Evolutionary conservation across 805 yeast genomes (phyloP), one percentile per base, ranked within the genome.

Genomic region (Ogataea populi-albae): DNA sequence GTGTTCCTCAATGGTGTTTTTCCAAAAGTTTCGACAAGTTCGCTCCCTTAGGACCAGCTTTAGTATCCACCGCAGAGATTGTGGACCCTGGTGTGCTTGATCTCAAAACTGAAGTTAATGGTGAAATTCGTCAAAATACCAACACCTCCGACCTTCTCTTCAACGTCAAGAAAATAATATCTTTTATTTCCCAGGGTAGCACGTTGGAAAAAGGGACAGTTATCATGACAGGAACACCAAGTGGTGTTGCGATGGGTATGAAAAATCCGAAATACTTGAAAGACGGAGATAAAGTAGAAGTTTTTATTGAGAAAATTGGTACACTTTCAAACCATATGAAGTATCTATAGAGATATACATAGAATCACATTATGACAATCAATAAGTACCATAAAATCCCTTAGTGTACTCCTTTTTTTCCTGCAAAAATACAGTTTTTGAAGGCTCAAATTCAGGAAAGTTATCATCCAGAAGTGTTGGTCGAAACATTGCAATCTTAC

Each of bases 21-120:
- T 75, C 77, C 8, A 75, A 75, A 55, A 66, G 68, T 68, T 73
- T 69, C 45, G 81, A 75, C 39, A 68, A 69, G 4, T 75, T 71
- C 69, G 77, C 79, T 2, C 81, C 81, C 16, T 50, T 75, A 35
- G 81, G 80, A 3, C 81, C 81, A 4, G 71, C 69, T 6, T 60
- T 75, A 30, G 75, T 71, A 3, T 56, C 71, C 2, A 37, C 54
- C 2, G 44, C 54, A 14, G 31, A 33, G 11, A 32, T 43, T 10
- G 19, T 20, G 16, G 56, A 62, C 28, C 67, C 71, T 12, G 54
- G 58, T 26, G 39, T 46, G n/a, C 55, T 73, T 35, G 48, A 50
- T 14, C 58, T 75, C 25, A 46, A 51, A 24, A 62, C 74, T 10
- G 54, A 47, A 27, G 65, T 75, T 42, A 75, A 74, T 42, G 79